Conservation (phyloP, 2,329 filamentous ascomycete species). For the Emergomyces orientalis region DNA sequence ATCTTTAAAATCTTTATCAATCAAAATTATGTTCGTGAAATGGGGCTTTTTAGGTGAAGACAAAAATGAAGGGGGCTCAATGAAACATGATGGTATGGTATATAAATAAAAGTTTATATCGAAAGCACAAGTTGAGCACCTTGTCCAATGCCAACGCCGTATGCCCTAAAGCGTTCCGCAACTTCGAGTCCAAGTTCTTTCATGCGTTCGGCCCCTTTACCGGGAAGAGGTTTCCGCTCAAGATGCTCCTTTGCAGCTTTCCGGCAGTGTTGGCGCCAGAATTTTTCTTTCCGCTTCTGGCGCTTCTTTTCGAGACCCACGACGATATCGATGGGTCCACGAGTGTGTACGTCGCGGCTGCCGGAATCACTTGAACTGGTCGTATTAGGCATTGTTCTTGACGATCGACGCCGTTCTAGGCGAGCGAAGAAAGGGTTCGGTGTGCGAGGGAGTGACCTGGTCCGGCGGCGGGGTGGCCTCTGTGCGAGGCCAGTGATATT, state of each 20-base stretch:
- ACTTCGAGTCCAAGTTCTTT: conserved; percentile 79
- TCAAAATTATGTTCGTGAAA: conserved; percentile 11
- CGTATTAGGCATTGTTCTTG: conserved; percentile 28
- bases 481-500: conserved; percentile 48
- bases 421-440: conserved; percentile 57
- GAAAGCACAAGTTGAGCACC: conserved; percentile 61
- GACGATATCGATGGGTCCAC: conserved; percentile 95
- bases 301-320: conserved; percentile 93
- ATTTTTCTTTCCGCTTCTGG: conserved; percentile 85
- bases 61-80: background rate
- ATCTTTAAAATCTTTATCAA: conserved; percentile 20
- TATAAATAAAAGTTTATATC: conserved; percentile 7
- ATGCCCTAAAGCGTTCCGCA: conserved; percentile 69
- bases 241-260: conserved; percentile 61
- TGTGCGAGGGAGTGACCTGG: conserved; percentile 77
- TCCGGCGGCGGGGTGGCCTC: conserved; percentile 61
- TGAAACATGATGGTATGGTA: background rate
- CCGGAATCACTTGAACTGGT: conserved; percentile 16
- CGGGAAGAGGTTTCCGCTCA: conserved; percentile 62
- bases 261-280: conserved; percentile 79
- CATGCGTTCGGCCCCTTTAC: conserved; percentile 89
- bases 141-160: conserved; percentile 37
- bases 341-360: conserved; percentile 54
- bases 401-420: conserved; percentile 26
- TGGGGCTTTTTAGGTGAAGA: background rate